A percentile compares a stretch with the other conserved stretches of the same genome.
phyloP scores from a whole-genome alignment of 768 basidiomycete genomes.

The Suillus luteus region DNA sequence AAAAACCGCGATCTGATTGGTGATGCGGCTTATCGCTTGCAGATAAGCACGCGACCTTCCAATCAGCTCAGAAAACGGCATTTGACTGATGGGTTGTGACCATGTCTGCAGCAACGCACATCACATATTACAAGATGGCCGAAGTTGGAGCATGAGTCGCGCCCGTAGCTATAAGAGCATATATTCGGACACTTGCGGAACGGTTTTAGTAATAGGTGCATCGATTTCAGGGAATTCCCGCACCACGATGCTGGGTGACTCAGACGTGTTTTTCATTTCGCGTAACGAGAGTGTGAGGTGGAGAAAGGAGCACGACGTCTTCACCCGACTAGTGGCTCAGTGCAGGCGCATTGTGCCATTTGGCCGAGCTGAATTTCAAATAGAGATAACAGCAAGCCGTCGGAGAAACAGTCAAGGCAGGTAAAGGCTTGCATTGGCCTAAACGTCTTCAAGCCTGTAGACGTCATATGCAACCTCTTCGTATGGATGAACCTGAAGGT shows the following conservation, averaged over 20 bases:
- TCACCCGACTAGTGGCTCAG: slow-evolving; percentile 2
- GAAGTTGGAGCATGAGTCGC: slow-evolving; percentile 1
- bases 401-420: slow-evolving; percentile 2
- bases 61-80: not conserved
- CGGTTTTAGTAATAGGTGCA: not conserved
- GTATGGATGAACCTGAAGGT: slow-evolving; percentile 51
- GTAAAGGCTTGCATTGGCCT: slow-evolving; percentile 16
- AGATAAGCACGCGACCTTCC: not conserved
- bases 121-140: not conserved
- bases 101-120: slow-evolving; percentile 1
- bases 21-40: not conserved
- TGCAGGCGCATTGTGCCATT: slow-evolving; percentile 1
- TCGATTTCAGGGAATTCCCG: not conserved
- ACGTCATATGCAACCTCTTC: slow-evolving; percentile 62
- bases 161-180: not conserved
- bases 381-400: not conserved
- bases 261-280: slow-evolving; percentile 8
- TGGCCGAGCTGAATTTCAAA: not conserved
- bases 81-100: not conserved
- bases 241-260: not conserved
- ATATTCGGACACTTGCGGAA: not conserved
- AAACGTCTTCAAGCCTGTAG: slow-evolving; percentile 49
- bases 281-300: not conserved
- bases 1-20: not conserved
- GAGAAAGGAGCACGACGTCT: not conserved